Evolutionary conservation across 768 basidiomycete genomes (phyloP), one percentile per base, ranked within the genome.

Genomic region (Suillus subaureus): DNA sequence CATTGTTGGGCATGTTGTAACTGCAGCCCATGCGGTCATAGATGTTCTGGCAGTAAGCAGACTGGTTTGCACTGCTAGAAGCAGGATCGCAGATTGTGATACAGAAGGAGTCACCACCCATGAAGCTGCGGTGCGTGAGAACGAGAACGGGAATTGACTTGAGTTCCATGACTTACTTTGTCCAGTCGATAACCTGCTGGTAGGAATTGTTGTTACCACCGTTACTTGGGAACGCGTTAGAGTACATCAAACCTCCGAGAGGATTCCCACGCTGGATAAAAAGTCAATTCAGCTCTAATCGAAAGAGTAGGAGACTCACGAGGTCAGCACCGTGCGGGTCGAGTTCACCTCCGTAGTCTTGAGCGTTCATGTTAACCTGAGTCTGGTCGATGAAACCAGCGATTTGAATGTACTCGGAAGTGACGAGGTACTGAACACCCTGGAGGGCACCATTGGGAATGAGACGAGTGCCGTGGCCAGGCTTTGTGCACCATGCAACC

Each of bases 281-380:
- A 0, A 2, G 51, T 8, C 51, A n/a, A 5, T 18, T 77, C 47
- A 21, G 12, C 13, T 76, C 80, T 16, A 39, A 39, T 11, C 11
- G 2, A 28, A 16, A 11, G 21, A 6, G 16, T 26, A 7, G n/a
- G 16, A 39, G 12, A 28, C 57, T 58, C 61, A 85, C 84, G 63
- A 77, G 70, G 73, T 92, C 91, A 66, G 90, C 89, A 65, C 91
- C 91, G 67, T 89, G 88, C 18, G 90, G 86, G 74, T 93, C 89
- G 61, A 92, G 82, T 76, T 94, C 92, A 64, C 92, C 93, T 68
- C 93, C 93, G 40, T 71, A 84, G 70, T 94, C 93, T 15, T 64
- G 74, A 0, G 73, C 13, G 13, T 73, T 63, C 23, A 93, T 68
- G 77, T 90, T 82, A 67, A 94, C 75, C 55, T 72, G 66, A 3